Percentiles rank a stretch among this genome's conserved stretches.
phyloP scores from a whole-genome alignment of 305 asterid species.

The Fraxinus floribunda region DNA sequence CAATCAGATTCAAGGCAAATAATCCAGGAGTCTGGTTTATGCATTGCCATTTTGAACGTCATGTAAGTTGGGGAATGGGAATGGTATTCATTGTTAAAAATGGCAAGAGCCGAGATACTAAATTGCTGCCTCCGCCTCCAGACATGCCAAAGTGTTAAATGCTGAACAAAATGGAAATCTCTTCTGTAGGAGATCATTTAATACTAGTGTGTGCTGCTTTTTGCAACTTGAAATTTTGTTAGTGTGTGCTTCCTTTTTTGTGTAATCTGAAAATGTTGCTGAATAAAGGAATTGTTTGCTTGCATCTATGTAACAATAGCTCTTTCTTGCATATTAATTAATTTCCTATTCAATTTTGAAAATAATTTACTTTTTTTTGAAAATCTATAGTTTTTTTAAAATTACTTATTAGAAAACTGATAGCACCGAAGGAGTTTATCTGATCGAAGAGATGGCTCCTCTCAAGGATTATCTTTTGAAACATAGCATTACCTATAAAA shows the following conservation, averaged over 20 bases:
- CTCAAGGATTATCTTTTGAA: neutral
- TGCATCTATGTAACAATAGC: neutral
- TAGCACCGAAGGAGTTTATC: neutral
- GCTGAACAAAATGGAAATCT: neutral
- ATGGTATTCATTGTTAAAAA: conserved; percentile 31
- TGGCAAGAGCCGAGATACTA: conserved; percentile 19
- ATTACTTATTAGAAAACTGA: neutral
- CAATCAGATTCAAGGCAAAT: conserved; percentile 54
- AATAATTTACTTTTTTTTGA: neutral
- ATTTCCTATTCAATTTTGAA: neutral
- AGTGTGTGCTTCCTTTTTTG: neutral
- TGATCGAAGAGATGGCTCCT: neutral
- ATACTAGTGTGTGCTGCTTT: neutral
- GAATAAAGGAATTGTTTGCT: neutral
- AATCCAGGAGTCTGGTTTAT: conserved; percentile 58
- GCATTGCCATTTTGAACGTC: conserved; percentile 52
- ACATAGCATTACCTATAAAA: neutral
- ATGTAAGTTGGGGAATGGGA: conserved; percentile 49
- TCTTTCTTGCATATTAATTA: neutral
- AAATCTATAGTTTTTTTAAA: neutral
- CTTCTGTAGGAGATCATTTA: neutral
- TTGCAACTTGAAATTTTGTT: neutral
- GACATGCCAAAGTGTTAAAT: conserved; percentile 36
- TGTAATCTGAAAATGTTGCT: neutral
- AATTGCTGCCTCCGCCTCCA: conserved; percentile 35